Base-by-base conservation (phyloP, 768 basidiomycete species). In the Lactifluus subvellereus region DNA sequence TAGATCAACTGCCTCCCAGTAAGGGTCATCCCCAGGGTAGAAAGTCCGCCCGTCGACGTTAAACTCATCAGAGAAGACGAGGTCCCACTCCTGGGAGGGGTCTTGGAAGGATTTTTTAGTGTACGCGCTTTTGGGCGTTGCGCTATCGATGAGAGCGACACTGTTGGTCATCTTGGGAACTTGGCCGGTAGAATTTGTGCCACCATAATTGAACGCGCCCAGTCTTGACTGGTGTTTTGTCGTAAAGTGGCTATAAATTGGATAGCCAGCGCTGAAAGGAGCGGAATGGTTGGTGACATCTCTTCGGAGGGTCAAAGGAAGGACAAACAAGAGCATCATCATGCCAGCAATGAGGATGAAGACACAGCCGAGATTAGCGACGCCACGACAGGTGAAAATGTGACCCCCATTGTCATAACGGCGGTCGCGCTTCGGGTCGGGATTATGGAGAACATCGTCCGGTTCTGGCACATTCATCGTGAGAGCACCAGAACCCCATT, bases 121-220 rank as follows among this genome's bases (percentile, higher is more conserved):
- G n/a, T 59, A 42, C 18, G 67, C 67, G 9, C 52, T 56, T 54
- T 78, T 58, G 10, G 80, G 80, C 55, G 80, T 79, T 53, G 72
- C 76, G 30, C 76, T 75, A n/a, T 45, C 80, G 78, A 69, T 58
- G 67, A 69, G 62, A 51, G 69, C 43, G n/a, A 61, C 11, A n/a
- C 50, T 43, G 38, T 54, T 48, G 42, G 49, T 33, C 13, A 78
- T 71, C 37, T 68, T 60, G 2, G 80, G 42, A 60, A 77, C 79
- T 72, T 93, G 89, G 0, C 91, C 89, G 0, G 84, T 82, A 3
- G 83, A 78, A 65, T 92, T 92, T 69, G 81, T 84, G 2, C 89
- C 89, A 3, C 90, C 89, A 6, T 91, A 73, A 68, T 89, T 88
- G 74, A 86, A 91, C 9, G 80, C 88, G 2, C 84, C 76, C 27